Conservation (phyloP, 2,329 filamentous ascomycete genomes). For the Fusarium sp. region DNA sequence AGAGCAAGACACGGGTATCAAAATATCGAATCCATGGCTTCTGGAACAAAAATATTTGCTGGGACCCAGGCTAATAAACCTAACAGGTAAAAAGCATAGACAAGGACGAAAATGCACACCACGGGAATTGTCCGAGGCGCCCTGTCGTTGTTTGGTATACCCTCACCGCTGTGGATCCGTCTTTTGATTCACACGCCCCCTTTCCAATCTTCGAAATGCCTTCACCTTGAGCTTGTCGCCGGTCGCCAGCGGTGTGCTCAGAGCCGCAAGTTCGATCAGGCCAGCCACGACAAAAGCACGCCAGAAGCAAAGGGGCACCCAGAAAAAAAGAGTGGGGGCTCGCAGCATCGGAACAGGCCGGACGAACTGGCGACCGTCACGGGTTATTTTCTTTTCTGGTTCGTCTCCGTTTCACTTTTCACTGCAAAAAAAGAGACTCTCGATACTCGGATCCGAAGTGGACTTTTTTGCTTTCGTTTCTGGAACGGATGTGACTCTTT, state of each 20-base stretch:
- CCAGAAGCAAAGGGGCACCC: conserved; percentile 8
- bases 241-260: conserved; percentile 30
- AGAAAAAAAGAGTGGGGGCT: conserved; percentile 19
- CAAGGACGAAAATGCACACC: background rate
- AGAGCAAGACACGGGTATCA: conserved; percentile 1
- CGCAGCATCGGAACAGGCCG: conserved; percentile 38
- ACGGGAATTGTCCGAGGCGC: conserved; percentile 40
- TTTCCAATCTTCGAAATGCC: conserved; percentile 15
- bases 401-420: background rate
- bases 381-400: conserved; percentile 28
- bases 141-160: conserved; percentile 3
- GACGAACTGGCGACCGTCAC: conserved; percentile 10
- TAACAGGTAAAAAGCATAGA: background rate
- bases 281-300: conserved; percentile 30
- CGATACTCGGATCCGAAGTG: conserved; percentile 37
- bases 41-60: background rate
- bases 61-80: background rate
- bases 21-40: conserved; percentile 4
- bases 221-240: conserved; percentile 29
- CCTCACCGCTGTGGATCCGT: conserved; percentile 22
- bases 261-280: conserved; percentile 37
- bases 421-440: background rate
- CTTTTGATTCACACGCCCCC: conserved; percentile 10
- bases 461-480: conserved; percentile 3
- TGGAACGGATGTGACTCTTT: conserved; percentile 25